Conservation (phyloP, 2,329 filamentous ascomycete genomes). For the Amauroascus verrucosus region DNA sequence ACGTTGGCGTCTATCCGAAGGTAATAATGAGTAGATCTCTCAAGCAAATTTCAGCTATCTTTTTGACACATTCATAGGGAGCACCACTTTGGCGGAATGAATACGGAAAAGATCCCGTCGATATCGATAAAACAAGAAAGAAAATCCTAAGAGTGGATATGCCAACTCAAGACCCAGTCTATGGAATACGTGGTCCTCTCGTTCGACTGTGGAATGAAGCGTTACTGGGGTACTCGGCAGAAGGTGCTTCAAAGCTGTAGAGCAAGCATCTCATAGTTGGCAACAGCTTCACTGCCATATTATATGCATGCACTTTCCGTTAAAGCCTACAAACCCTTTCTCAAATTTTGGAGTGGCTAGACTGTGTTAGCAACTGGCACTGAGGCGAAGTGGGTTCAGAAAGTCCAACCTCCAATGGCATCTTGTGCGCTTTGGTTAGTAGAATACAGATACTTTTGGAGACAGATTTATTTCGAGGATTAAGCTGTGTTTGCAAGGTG, state of each 20-base stretch:
- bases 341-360: too few species aligned
- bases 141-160: slow-evolving; percentile 17
- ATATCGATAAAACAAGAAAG: slow-evolving; percentile 12
- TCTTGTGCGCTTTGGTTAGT: too few species aligned
- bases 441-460: too few species aligned
- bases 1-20: slow-evolving; percentile 30
- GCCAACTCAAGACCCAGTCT: slow-evolving; percentile 20
- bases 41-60: background rate
- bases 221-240: background rate
- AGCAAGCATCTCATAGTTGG: background rate
- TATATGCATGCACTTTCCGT: too few species aligned
- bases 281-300: too few species aligned
- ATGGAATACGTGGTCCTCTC: slow-evolving; percentile 18
- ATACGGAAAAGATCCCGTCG: slow-evolving; percentile 18
- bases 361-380: too few species aligned
- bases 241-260: background rate
- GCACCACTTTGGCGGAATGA: slow-evolving; percentile 20
- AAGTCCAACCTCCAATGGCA: too few species aligned
- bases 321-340: too few species aligned
- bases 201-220: slow-evolving; percentile 17
- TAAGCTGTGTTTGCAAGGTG: too few species aligned
- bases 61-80: slow-evolving; percentile 12
- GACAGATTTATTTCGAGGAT: too few species aligned
- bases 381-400: too few species aligned
- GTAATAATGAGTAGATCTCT: slow-evolving; percentile 15